Evolutionary conservation across 805 yeast genomes (phyloP).

Genomic region (Starmerella sp.): DNA sequence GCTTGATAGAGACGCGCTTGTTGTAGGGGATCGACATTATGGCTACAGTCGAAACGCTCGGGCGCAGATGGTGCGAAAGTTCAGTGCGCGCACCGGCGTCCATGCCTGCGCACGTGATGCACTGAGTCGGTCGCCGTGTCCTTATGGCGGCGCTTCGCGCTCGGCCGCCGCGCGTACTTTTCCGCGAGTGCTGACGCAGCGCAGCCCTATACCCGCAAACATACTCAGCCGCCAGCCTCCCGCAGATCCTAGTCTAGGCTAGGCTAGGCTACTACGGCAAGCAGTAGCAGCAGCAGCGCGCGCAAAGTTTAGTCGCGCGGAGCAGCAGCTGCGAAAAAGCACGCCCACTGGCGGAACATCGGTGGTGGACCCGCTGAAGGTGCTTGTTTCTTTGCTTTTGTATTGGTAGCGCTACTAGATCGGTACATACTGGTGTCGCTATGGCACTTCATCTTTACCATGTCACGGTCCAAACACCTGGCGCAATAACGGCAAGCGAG

Average conservation of each 20-base stretch:
- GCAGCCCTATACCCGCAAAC: background rate
- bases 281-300: too few relatives aligned
- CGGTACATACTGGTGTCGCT: background rate
- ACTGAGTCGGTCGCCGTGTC: background rate
- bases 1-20: conserved; percentile 76
- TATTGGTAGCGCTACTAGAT: too few relatives aligned
- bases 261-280: too few relatives aligned
- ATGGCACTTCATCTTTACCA: conserved; percentile 11
- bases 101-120: background rate
- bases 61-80: background rate
- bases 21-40: conserved; percentile 18
- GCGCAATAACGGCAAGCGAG: conserved; percentile 43
- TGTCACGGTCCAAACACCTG: conserved; percentile 54
- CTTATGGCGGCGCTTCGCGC: background rate
- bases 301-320: too few relatives aligned
- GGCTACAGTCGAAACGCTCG: background rate
- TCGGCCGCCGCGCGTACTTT: background rate
- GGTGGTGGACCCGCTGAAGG: too few relatives aligned
- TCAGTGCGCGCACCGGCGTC: background rate
- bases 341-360: too few relatives aligned
- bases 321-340: too few relatives aligned
- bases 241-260: too few relatives aligned
- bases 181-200: background rate
- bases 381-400: too few relatives aligned
- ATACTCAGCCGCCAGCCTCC: background rate